phyloP scores from a whole-genome alignment of 257 asterid genomes.

The Leptodermis oblonga region DNA sequence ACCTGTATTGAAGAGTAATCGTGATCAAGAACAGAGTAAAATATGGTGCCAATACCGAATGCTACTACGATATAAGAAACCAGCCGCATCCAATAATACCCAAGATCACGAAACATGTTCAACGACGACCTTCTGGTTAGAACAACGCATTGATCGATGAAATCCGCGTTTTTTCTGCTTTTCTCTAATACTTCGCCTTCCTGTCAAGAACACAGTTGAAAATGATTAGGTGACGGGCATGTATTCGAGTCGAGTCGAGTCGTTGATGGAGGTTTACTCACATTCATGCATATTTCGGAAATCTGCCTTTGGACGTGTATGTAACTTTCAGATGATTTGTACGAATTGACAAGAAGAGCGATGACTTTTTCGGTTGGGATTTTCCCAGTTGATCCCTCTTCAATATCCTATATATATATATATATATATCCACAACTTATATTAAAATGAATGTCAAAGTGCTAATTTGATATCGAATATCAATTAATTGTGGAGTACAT shows the following conservation, averaged over 20 bases:
- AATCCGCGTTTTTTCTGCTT: conserved; percentile 19
- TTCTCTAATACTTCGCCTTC: conserved; percentile 21
- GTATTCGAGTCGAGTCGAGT: background rate
- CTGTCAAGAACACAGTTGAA: conserved; percentile 7
- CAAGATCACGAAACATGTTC: conserved; percentile 32
- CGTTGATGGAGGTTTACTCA: background rate
- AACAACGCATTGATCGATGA: conserved; percentile 25
- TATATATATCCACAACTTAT: too few species aligned
- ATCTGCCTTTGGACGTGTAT: conserved; percentile 19
- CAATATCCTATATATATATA: conserved; percentile 30
- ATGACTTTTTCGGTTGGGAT: conserved; percentile 24
- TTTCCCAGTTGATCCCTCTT: conserved; percentile 16
- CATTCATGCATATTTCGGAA: conserved; percentile 24
- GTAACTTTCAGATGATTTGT: conserved; percentile 13
- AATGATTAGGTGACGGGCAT: background rate
- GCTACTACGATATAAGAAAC: conserved; percentile 11
- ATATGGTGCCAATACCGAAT: conserved; percentile 25
- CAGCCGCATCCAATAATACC: conserved; percentile 32
- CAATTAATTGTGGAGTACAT: too few species aligned
- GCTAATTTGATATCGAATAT: too few species aligned
- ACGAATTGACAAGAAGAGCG: conserved; percentile 18
- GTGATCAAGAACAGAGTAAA: conserved; percentile 14
- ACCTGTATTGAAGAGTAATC: conserved; percentile 23
- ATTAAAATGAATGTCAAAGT: too few species aligned
- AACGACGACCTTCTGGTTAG: conserved; percentile 28